Base-by-base conservation (phyloP, 495 filamentous ascomycete species). In the Penicillium canariense region DNA sequence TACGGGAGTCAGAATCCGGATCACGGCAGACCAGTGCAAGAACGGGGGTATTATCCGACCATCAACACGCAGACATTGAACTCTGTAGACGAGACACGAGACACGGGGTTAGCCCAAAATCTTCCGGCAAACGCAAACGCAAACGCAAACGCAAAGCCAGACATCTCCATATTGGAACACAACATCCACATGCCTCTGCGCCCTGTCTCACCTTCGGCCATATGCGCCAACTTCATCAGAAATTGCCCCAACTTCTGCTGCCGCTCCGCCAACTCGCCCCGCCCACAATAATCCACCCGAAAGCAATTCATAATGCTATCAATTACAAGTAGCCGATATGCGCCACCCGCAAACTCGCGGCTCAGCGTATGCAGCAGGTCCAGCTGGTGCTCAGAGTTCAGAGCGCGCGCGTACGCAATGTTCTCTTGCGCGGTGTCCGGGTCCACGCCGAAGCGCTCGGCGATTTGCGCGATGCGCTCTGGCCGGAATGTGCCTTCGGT, bases 251-350 rank as follows among this genome's bases (percentile, higher is more conserved):
- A 74, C 57, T 87, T 90, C 74, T 88, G 84, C 69, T 91, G 88
- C 5, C 88, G 79, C 59, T 91, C 88, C 12, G 85, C 83, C 50
- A 91, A 77, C 62, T 91, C 88, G 18, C 86, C 88, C 55, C 88
- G 84, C 17, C 88, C 88, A 68, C 76, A 78, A 59, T 82, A 91
- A 65, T 91, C 88, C 22, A 88, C 86, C 14, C 88, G 80, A 62
- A 89, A 91, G 53, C 85, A 86, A 43, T 86, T 84, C 82, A 90
- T 89, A 59, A 91, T 87, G 65, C 85, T 88, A 65, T 91, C 88
- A 61, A 91, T 83, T 54, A 91, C 77, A 23, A 91, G 76, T 40
- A 91, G 79, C 22, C 87, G 79, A 66, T 87, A 91, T 54, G 87
- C 79, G 25, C 85, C 85, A 1, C 73, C 81, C 22, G 81, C 79